Conservation (phyloP, 495 filamentous ascomycete species). For the Opeltia flavorubescens region DNA sequence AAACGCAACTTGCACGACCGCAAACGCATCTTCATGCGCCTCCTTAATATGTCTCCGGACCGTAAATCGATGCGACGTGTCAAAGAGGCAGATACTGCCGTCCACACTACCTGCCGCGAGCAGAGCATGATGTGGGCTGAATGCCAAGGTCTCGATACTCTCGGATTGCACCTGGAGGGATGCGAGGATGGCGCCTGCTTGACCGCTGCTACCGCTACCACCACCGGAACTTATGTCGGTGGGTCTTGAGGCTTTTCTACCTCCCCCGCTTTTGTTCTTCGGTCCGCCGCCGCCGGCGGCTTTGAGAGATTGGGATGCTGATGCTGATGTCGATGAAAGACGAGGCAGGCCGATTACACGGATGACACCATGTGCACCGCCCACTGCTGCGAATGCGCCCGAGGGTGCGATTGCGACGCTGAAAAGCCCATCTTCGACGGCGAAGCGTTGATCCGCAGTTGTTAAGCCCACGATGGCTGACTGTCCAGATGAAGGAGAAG, state of each 20-base stretch:
- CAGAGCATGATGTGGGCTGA: conserved; percentile 61
- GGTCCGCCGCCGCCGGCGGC: conserved; percentile 29
- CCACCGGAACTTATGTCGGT: conserved; percentile 14
- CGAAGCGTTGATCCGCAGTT: conserved; percentile 71
- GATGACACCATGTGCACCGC: conserved; percentile 74
- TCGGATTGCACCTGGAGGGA: conserved; percentile 58
- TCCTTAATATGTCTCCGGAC: conserved; percentile 63
- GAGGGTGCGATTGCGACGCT: conserved; percentile 67
- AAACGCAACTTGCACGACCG: conserved; percentile 89
- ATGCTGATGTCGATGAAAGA: conserved; percentile 25
- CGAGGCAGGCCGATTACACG: conserved; percentile 73
- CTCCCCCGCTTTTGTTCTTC: conserved; percentile 30
- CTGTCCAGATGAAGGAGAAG: conserved; percentile 45
- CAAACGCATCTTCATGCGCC: conserved; percentile 57
- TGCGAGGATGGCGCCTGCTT: conserved; percentile 68
- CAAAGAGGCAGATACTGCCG: conserved; percentile 77
- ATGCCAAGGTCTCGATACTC: conserved; percentile 71
- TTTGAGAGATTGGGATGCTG: conserved; percentile 21
- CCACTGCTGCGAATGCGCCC: conserved; percentile 66
- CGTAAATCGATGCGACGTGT: conserved; percentile 69
- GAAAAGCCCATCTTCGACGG: conserved; percentile 81
- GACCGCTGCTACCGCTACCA: conserved; percentile 32
- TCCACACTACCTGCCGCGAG: conserved; percentile 86
- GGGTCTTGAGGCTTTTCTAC: conserved; percentile 16
- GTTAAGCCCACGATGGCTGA: conserved; percentile 71